phyloP scores from a whole-genome alignment of 352 stramenopile species.

The Pelagophyceae sp. region DNA sequence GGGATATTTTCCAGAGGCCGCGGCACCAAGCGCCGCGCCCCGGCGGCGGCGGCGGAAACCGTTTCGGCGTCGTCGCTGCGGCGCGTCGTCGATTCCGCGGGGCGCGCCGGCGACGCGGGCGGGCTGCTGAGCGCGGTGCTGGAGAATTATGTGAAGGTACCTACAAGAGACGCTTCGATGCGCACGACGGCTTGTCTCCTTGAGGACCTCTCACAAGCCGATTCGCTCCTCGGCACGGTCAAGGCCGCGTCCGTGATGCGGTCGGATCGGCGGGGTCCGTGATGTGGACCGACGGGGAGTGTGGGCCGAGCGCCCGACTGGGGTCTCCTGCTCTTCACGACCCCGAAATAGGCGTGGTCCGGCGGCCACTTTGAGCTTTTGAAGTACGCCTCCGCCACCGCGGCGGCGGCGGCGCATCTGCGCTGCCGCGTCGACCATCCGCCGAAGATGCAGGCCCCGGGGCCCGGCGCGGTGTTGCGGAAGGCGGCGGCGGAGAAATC shows the following conservation, averaged over 20 bases:
- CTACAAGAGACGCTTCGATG: constrained; percentile 58
- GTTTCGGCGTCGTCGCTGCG: constrained; percentile 57
- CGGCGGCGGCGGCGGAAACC: constrained; percentile 22
- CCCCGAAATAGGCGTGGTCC: no score
- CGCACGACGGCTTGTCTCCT: background rate
- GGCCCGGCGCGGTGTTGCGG: no score
- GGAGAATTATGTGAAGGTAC: constrained; percentile 71
- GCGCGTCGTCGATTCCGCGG: background rate
- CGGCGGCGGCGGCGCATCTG: background rate
- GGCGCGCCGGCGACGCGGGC: constrained; percentile 46
- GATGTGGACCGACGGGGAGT: no score
- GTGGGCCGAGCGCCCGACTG: no score
- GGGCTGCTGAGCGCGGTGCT: constrained; percentile 70
- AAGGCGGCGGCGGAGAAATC: background rate
- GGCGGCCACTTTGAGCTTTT: constrained; percentile 10
- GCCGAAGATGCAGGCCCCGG: background rate
- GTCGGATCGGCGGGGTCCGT: no score
- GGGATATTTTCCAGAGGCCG: constrained; percentile 23
- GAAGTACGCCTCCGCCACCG: constrained; percentile 12
- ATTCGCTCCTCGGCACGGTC: constrained; percentile 13
- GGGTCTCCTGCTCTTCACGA: no score
- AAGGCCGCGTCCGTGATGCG: no score
- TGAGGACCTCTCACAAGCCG: constrained; percentile 15
- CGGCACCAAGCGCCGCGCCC: background rate
- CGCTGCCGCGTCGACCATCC: background rate